A percentile compares a stretch with the other conserved stretches of the same genome.
Evolutionary conservation across 2,329 filamentous ascomycete genomes (phyloP).

Genomic region (Scedosporium aurantiacum): DNA sequence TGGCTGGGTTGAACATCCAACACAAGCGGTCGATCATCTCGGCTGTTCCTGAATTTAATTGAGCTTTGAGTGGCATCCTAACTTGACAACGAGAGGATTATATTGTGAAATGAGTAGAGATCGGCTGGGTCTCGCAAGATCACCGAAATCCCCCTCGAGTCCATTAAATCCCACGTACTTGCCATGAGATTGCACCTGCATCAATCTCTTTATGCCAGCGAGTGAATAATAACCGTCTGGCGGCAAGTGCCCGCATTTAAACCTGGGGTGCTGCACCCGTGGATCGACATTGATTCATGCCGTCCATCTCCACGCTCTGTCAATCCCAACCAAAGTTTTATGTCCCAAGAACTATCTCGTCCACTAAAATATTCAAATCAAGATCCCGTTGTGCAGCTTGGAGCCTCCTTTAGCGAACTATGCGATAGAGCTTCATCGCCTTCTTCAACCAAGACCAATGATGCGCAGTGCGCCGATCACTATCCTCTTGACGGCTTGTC

Average conservation of each 20-base stretch:
- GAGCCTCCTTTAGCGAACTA: too few species aligned
- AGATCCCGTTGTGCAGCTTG: too few species aligned
- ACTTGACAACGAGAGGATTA: too few species aligned
- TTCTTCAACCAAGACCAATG: not conserved
- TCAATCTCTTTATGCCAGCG: not conserved
- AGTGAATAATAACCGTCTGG: not conserved
- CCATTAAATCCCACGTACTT: not conserved
- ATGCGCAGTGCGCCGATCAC: not conserved
- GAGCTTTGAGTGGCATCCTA: too few species aligned
- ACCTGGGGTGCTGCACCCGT: not conserved
- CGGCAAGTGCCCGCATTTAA: not conserved
- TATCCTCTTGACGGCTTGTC: not conserved
- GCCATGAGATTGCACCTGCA: not conserved
- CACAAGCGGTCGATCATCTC: not conserved
- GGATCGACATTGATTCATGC: not conserved
- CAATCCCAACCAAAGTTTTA: not conserved
- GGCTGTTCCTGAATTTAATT: not conserved
- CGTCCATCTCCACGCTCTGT: not conserved
- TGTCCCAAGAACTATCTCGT: too few species aligned
- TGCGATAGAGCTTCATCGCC: not conserved
- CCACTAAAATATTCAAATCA: too few species aligned
- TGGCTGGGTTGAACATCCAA: not conserved
- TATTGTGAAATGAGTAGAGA: not conserved
- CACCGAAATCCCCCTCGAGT: not conserved
- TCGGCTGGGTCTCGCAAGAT: not conserved